Base-by-base conservation (phyloP, 2,329 filamentous ascomycete species). In the Berkeleyomyces basicola region DNA sequence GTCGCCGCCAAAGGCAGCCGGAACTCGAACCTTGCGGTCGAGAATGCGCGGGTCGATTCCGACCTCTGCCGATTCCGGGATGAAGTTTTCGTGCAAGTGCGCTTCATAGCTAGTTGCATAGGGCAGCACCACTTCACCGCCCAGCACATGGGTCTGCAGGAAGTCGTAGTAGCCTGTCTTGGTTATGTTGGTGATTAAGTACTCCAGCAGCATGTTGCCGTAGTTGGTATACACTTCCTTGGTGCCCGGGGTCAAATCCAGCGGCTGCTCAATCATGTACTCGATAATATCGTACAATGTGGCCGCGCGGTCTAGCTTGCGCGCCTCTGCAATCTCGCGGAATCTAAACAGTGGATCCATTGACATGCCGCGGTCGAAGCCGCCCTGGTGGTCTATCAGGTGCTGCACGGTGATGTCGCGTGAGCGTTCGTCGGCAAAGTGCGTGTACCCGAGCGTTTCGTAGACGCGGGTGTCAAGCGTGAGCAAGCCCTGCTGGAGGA, bases 241-340 rank as follows among this genome's bases (percentile, higher is more conserved):
- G 6, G 47, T 11, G 1, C 61, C 61, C 0, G 65, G 65, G 9
- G 42, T 55, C 36, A 61, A 66, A 49, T 66, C 66, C 23, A 67
- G 64, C 2, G 65, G 60, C 40, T 58, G 36, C 9, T 11, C 39
- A 16, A 65, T n/a, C 49, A 65, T 66, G 46, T 63, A 67, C 43
- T 67, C 65, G 14, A 67, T 67, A n/a, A 67, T 39, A 10, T 67
- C 66, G n/a, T 47, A 43, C 10, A 67, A 61, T 10, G 59, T 65
- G 2, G 65, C 65, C 4, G 67, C 51, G n/a, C 55, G 63, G 9
- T 51, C 59, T 10, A 61, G 61, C 37, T 64, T 58, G 44, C 44
- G 49, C 14, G 14, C 31, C 0, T 61, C 5, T 11, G 64, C 58
- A 40, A 66, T 40, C 23, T 23, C 23, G 14, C 66, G 65, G 59